Percentiles rank a stretch among this genome's conserved stretches.
These are phyloP conservation scores for Stephania yunnanensis DNA, from an alignment of 164 flowering plant species.

Conservation along the genomic window DNA sequence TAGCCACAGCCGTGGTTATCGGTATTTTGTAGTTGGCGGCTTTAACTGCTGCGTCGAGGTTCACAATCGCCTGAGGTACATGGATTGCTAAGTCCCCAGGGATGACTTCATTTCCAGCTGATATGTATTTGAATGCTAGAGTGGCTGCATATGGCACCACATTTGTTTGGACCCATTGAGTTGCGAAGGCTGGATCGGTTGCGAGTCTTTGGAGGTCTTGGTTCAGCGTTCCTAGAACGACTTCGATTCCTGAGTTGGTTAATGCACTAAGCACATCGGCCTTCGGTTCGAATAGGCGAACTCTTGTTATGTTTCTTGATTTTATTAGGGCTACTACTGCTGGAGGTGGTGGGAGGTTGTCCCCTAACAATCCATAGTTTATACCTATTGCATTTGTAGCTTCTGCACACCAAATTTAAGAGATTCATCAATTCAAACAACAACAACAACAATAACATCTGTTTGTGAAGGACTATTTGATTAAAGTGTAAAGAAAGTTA, in stretches of 20 bases:
- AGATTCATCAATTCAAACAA: no score
- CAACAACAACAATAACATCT: no score
- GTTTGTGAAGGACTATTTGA: no score
- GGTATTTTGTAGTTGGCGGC: background rate
- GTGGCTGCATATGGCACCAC: constrained; percentile 8
- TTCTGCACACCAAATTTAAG: no score
- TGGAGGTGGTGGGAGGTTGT: constrained; percentile 25
- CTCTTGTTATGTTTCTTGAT: constrained; percentile 9
- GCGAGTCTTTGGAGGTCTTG: constrained; percentile 21
- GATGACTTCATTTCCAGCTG: constrained; percentile 33
- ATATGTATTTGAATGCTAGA: constrained; percentile 13
- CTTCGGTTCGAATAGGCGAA: constrained; percentile 26
- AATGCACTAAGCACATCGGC: constrained; percentile 18
- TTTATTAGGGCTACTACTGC: constrained; percentile 16
- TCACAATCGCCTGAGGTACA: constrained; percentile 19
- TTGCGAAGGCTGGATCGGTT: constrained; percentile 10
- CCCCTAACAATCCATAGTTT: constrained; percentile 26
- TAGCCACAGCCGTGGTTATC: constrained; percentile 12
- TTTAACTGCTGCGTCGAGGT: constrained; percentile 10
- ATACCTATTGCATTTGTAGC: constrained; percentile 20
- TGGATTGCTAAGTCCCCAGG: constrained; percentile 6
- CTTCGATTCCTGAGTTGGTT: constrained; percentile 15
- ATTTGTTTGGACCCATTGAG: constrained; percentile 20
- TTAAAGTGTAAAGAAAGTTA: no score
- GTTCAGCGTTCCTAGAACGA: constrained; percentile 20